Percentiles rank a stretch among this genome's conserved stretches.
These are phyloP conservation scores for Chaetomium fimeti DNA, from an alignment of 495 filamentous ascomycete genomes.

Conservation along the genomic window DNA sequence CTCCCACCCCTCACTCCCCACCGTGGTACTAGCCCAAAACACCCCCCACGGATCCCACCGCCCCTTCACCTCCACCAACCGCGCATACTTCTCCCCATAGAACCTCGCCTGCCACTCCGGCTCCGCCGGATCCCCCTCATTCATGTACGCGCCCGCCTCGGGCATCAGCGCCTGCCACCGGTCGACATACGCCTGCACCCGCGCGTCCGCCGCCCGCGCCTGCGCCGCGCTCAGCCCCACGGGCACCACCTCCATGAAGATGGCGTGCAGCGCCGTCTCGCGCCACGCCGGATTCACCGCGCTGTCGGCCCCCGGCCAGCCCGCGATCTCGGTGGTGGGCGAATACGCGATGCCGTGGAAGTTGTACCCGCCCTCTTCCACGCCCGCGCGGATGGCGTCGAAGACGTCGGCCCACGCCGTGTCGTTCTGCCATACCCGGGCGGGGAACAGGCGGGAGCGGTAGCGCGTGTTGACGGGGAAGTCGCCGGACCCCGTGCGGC, in stretches of 20 bases:
- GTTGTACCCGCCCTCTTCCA: slow-evolving; percentile 44
- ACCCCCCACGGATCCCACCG: slow-evolving; percentile 53
- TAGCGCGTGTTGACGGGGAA: slow-evolving; percentile 38
- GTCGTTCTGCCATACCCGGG: slow-evolving; percentile 45
- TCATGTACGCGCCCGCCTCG: slow-evolving; percentile 47
- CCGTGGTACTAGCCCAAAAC: slow-evolving; percentile 57
- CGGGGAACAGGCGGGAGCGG: slow-evolving; percentile 55
- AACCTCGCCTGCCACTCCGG: slow-evolving; percentile 58
- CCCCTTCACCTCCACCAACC: slow-evolving; percentile 52
- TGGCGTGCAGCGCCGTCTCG: slow-evolving; percentile 52
- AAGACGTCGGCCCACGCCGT: slow-evolving; percentile 48
- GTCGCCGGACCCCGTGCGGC: slow-evolving; percentile 24
- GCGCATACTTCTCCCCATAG: slow-evolving; percentile 55
- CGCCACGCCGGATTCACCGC: slow-evolving; percentile 59
- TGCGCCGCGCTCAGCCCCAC: slow-evolving; percentile 31
- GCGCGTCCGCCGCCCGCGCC: slow-evolving; percentile 28
- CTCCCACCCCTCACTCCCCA: slow-evolving; percentile 55
- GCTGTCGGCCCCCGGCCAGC: slow-evolving; percentile 43
- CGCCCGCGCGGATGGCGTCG: slow-evolving; percentile 47
- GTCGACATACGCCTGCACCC: slow-evolving; percentile 32
- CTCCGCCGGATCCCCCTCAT: slow-evolving; percentile 55
- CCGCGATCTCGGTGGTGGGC: slow-evolving; percentile 33
- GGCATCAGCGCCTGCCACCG: slow-evolving; percentile 38
- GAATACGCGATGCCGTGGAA: slow-evolving; percentile 48
- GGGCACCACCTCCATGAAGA: slow-evolving; percentile 39